A percentile compares a stretch with the other conserved stretches of the same genome.
Evolutionary conservation across 805 yeast species (phyloP).

Genomic region (Cyberlindnera bimundalis): DNA sequence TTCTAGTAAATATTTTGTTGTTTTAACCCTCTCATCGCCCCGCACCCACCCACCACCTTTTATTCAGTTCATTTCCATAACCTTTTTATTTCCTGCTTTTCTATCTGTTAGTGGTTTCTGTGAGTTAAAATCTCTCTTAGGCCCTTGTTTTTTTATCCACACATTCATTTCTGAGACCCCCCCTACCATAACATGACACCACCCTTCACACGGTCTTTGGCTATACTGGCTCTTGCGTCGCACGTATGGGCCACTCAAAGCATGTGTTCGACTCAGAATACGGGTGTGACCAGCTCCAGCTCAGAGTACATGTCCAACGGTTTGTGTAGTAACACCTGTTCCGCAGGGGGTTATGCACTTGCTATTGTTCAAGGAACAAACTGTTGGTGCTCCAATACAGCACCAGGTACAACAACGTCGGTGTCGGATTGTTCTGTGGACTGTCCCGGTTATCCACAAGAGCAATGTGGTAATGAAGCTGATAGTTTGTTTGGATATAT

Average conservation of each 20-base stretch:
- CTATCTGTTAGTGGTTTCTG: too few relatives aligned
- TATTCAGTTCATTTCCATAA: too few relatives aligned
- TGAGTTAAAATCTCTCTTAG: too few relatives aligned
- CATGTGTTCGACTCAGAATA: constrained; percentile 39
- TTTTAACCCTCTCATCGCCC: too few relatives aligned
- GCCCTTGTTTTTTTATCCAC: too few relatives aligned
- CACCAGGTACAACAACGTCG: constrained; percentile 41
- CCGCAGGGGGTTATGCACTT: constrained; percentile 37
- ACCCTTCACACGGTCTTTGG: constrained; percentile 14
- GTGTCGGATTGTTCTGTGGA: constrained; percentile 31
- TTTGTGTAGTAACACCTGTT: constrained; percentile 45
- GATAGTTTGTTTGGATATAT: constrained; percentile 53
- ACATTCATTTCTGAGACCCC: neutral
- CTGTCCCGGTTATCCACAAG: constrained; percentile 45
- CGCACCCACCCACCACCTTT: too few relatives aligned
- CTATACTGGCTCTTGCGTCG: constrained; percentile 1
- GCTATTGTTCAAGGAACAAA: constrained; percentile 48
- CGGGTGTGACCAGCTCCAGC: constrained; percentile 28
- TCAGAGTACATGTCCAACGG: constrained; percentile 45
- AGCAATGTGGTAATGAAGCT: constrained; percentile 40
- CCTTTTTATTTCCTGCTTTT: too few relatives aligned
- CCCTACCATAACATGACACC: constrained; percentile 3
- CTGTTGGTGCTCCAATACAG: constrained; percentile 61
- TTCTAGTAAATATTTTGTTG: too few relatives aligned
- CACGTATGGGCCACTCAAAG: neutral